Base-by-base conservation (phyloP, 75 land plant genomes). In the Gnetum montanum region DNA sequence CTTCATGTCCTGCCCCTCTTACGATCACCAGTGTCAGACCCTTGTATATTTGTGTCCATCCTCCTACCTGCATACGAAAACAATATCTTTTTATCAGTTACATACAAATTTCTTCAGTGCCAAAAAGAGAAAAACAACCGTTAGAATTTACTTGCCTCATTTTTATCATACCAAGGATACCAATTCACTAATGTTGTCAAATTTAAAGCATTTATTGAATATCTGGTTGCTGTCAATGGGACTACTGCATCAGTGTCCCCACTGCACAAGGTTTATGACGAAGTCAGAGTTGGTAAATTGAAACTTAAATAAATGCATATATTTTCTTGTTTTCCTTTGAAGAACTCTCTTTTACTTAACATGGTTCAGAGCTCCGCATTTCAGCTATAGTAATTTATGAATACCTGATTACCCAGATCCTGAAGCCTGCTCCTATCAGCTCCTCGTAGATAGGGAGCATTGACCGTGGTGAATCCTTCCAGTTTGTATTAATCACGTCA, bases 171-270 rank as follows among this genome's bases (percentile, higher is more conserved):
- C 88, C 92, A 87, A 43, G 92, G 72, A 51, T 63, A 74, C 92
- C 92, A 87, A 1, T 71, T 74, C 19, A 48, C 69, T 7, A 61
- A 36, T 10, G 80, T 80, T 37, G 73, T 62, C 62, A 87, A 84
- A 28, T 69, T 74, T 6, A 87, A 74, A 22, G 79, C 56, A 49
- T 76, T 72, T 46, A 87, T 53, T 27, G 63, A 76, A 61, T 84
- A 77, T 25, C 86, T 38, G 23, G 86, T 78, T 15, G 79, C 65
- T 44, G 90, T 86, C 49, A 82, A 70, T 19, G 90, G 90, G 59
- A 86, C 69, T 6, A 86, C 81, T 30, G 86, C 72, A 73, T 86
- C 90, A 20, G 78, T 79, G 37, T 86, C 90, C 34, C 90, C 90
- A 82, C 90, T 86, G 70, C 7, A 63, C 1, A 48, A 27, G 4